Conservation (phyloP, 2,329 filamentous ascomycete species). For the Nothophaeocryptopus gaeumannii region DNA sequence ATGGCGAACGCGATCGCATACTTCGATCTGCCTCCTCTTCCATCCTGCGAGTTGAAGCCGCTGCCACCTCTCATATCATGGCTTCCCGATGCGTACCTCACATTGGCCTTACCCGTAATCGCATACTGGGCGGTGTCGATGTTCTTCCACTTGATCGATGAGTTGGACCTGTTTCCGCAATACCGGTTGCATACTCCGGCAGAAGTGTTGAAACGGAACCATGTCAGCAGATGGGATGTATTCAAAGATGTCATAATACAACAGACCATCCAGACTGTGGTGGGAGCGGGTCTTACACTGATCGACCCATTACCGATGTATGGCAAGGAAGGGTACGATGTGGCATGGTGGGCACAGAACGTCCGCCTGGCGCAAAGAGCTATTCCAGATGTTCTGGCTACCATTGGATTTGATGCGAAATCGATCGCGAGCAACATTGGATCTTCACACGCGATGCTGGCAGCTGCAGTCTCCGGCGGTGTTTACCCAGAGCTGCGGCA, state of each 20-base stretch:
- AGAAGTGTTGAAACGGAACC: conserved; percentile 83
- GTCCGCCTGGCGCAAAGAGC: conserved; percentile 74
- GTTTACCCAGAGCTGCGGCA: conserved; percentile 68
- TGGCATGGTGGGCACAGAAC: conserved; percentile 85
- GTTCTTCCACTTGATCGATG: conserved; percentile 84
- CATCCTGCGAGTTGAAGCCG: conserved; percentile 70
- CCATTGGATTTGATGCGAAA: conserved; percentile 72
- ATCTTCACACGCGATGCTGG: conserved; percentile 67
- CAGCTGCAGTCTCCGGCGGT: conserved; percentile 74
- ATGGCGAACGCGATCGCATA: conserved; percentile 45
- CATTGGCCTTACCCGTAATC: conserved; percentile 71
- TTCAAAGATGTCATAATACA: conserved; percentile 88
- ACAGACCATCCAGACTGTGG: conserved; percentile 80
- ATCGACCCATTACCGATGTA: conserved; percentile 71
- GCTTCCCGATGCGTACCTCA: conserved; percentile 77
- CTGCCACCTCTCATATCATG: conserved; percentile 71
- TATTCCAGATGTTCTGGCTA: conserved; percentile 67
- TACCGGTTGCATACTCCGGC: conserved; percentile 94
- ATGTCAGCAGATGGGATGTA: conserved; percentile 79
- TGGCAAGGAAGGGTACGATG: conserved; percentile 79
- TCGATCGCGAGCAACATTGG: conserved; percentile 74
- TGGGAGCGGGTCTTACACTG: conserved; percentile 64
- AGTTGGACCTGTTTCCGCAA: conserved; percentile 79
- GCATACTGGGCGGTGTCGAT: conserved; percentile 87
- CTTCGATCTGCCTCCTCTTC: conserved; percentile 76